Percentiles rank a stretch among this genome's conserved stretches.
phyloP scores from a whole-genome alignment of 2,329 filamentous ascomycete genomes.

The Sordariomycetes sp. region DNA sequence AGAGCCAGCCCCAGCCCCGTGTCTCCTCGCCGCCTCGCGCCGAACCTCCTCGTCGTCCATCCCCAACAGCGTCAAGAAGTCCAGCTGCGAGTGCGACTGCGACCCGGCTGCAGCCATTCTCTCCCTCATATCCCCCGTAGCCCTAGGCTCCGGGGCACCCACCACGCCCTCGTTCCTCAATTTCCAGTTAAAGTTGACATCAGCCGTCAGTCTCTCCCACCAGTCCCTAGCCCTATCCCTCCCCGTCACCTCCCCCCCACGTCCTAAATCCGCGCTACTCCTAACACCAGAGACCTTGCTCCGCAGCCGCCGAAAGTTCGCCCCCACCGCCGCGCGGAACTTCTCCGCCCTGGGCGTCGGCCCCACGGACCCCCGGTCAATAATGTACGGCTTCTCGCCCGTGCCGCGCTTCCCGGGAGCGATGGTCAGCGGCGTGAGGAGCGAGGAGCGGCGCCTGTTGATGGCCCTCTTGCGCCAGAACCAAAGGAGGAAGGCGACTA shows the following conservation, averaged over 20 bases:
- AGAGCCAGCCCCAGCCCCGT: constrained; percentile 18
- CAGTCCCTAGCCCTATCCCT: constrained; percentile 28
- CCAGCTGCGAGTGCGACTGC: constrained; percentile 22
- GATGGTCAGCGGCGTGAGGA: constrained; percentile 32
- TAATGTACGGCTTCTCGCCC: constrained; percentile 20
- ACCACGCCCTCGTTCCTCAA: constrained; percentile 15
- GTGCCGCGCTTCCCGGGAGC: constrained; percentile 11
- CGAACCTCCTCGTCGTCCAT: constrained; percentile 27
- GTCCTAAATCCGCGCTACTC: too few species aligned
- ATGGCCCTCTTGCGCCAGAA: constrained; percentile 28
- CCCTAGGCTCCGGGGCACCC: constrained; percentile 14
- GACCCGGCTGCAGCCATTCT: constrained; percentile 8
- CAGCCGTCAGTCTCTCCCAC: constrained; percentile 28
- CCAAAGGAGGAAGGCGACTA: constrained; percentile 36
- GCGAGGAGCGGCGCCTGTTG: constrained; percentile 29
- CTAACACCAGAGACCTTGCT: constrained; percentile 18
- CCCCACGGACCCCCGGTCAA: constrained; percentile 32
- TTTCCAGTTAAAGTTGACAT: constrained; percentile 23
- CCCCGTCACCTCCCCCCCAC: constrained; percentile 12
- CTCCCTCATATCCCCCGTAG: constrained; percentile 13
- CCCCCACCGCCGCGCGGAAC: constrained; percentile 22
- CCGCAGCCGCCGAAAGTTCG: constrained; percentile 18
- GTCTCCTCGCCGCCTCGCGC: constrained; percentile 21
- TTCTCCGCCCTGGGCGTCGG: constrained; percentile 30
- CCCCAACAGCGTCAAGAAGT: constrained; percentile 27